Base-by-base conservation (phyloP, 805 yeast genomes). In the Tetrapisispora taiwanensis region DNA sequence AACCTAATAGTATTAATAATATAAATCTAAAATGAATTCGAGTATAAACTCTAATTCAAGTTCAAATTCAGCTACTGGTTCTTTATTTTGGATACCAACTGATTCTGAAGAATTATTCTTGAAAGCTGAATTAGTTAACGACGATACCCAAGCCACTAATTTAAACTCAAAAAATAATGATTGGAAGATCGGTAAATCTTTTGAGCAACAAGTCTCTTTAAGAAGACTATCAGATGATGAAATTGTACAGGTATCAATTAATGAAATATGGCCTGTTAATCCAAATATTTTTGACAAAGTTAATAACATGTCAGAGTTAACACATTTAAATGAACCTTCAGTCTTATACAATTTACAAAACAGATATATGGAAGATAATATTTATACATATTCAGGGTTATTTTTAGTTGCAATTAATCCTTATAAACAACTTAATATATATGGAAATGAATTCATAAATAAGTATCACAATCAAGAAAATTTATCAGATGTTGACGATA, bases 331-430 rank as follows among this genome's bases (percentile, higher is more conserved):
- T 61, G 99, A 92, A 60, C 95, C 98, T 0, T 84, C 95, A 0
- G 97, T 92, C n/a, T 75, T 92, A 9, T 74, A 87, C 65, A 92
- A 92, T 60, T 64, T 92, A 49, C 76, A 79, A 52, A 67, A 80
- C 41, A 74, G 99, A 54, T 92, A 89, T 63, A 61, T 68, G 47
- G 81, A 80, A 49, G 94, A 87, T 59, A 58, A 75, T 55, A 89
- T 92, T 41, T 87, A 90, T 66, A 92, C 99, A 0, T 88, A 88
- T 59, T 89, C 97, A 0, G 99, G 99, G 5, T 74, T 92, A 7
- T 92, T 92, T 56, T 70, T 92, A 50, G 99, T 92, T 13, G 97
- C 98, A 0, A 79, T 92, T 41, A 92, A 92, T 56, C 99, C 99
- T 0, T 92, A 92, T 68, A 76, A 72, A 41, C 35, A 39, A 24